These are phyloP conservation scores for Heliosperma pusillum DNA, from an alignment of 148 eudicot species.

Conservation along the genomic window DNA sequence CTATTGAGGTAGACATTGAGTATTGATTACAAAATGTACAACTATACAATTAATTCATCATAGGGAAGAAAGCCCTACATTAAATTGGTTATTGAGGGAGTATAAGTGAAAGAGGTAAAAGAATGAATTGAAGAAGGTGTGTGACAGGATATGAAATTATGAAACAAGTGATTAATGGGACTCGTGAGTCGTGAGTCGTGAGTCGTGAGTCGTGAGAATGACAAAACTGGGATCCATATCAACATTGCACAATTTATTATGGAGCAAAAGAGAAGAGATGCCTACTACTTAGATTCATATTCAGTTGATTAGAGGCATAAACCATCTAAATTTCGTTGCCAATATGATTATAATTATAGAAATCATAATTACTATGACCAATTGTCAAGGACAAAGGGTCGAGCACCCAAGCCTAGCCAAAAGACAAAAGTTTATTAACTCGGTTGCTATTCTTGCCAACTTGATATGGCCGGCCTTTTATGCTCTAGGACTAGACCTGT, in stretches of 20 bases:
- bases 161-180: constrained; percentile 17
- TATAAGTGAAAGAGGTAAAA: not conserved
- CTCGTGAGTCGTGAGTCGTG: too few relatives aligned
- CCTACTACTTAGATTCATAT: not conserved
- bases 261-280: constrained; percentile 23
- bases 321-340: constrained; percentile 8
- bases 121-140: not conserved
- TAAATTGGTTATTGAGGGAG: not conserved
- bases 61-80: not conserved
- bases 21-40: not conserved
- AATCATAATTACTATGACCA: constrained; percentile 14
- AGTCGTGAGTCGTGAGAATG: constrained; percentile 29
- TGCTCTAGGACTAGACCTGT: too few relatives aligned
- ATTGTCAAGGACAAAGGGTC: constrained; percentile 8
- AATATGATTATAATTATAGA: not conserved
- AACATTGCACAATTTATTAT: constrained; percentile 29
- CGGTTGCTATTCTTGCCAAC: too few relatives aligned
- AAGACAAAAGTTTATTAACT: too few relatives aligned
- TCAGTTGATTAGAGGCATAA: constrained; percentile 19
- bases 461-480: too few relatives aligned
- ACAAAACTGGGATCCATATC: constrained; percentile 27
- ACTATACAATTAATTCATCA: not conserved
- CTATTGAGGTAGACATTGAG: not conserved
- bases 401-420: not conserved
- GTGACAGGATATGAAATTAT: too few relatives aligned